Conservation (phyloP, 148 eudicot genomes). For the Nepenthes mirabilis region DNA sequence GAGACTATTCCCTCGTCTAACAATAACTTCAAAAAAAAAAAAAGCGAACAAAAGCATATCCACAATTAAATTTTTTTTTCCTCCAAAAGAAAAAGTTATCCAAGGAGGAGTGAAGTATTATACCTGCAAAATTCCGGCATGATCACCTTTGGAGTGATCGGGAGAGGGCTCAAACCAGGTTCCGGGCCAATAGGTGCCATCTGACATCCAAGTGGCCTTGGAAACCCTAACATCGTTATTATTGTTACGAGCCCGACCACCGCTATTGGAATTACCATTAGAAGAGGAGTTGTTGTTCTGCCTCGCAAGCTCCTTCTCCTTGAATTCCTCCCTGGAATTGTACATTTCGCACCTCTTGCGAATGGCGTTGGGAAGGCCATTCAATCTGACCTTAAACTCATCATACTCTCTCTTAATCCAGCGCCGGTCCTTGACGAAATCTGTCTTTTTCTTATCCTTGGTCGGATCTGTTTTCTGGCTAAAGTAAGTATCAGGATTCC, state of each 20-base stretch:
- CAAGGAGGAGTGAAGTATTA: not conserved
- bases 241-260: not conserved
- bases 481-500: constrained; percentile 82
- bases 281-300: constrained; percentile 9
- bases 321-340: constrained; percentile 40
- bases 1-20: not conserved
- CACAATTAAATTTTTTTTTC: too few species aligned
- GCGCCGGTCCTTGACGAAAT: constrained; percentile 84
- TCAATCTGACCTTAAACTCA: constrained; percentile 80
- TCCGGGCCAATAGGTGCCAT: constrained; percentile 94
- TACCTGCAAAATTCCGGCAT: constrained; percentile 85
- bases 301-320: constrained; percentile 18
- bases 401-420: constrained; percentile 97
- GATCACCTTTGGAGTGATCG: constrained; percentile 80
- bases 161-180: constrained; percentile 47
- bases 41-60: not conserved
- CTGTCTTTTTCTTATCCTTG: constrained; percentile 59
- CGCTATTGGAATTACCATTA: not conserved
- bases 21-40: not conserved
- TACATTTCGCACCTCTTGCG: constrained; percentile 59
- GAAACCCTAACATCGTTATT: constrained; percentile 5
- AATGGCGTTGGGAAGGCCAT: constrained; percentile 72
- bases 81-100: not conserved
- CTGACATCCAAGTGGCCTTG: constrained; percentile 95
- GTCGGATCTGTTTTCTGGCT: constrained; percentile 60